A percentile compares a stretch with the other conserved stretches of the same genome.
Evolutionary conservation across 441 rosid genomes (phyloP).

Genomic region (Jatropha podagrica): DNA sequence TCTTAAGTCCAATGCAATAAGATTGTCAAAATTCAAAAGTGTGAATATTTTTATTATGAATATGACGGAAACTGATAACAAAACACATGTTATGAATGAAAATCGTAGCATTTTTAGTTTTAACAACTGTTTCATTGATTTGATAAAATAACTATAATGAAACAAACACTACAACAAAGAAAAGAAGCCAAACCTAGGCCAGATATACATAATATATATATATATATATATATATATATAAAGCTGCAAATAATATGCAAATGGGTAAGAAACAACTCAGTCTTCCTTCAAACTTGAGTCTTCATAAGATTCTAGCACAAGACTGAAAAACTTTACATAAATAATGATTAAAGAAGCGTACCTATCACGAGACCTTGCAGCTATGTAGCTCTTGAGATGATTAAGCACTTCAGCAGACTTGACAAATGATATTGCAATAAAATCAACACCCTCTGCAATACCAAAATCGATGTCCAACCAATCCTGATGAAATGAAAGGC

Average conservation of each 20-base stretch:
- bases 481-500: constrained; percentile 51
- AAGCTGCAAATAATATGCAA: background rate
- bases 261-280: background rate
- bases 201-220: background rate
- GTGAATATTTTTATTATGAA: background rate
- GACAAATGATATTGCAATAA: constrained; percentile 95
- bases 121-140: background rate
- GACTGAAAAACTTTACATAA: background rate
- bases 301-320: constrained; percentile 2
- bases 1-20: constrained; percentile 1
- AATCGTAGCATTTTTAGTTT: background rate
- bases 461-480: constrained; percentile 99
- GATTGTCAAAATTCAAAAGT: background rate
- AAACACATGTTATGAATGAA: background rate
- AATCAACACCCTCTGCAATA: constrained; percentile 89
- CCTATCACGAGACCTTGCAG: constrained; percentile 81
- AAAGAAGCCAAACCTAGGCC: constrained; percentile 12
- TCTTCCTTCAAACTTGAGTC: background rate
- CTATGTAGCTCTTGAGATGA: constrained; percentile 94
- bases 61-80: background rate
- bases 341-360: constrained; percentile 27
- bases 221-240: no score
- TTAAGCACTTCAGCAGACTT: constrained; percentile 97
- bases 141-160: background rate
- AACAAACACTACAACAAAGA: background rate